Base-by-base conservation (phyloP, 2,329 filamentous ascomycete species). In the Epichloe elymi region DNA sequence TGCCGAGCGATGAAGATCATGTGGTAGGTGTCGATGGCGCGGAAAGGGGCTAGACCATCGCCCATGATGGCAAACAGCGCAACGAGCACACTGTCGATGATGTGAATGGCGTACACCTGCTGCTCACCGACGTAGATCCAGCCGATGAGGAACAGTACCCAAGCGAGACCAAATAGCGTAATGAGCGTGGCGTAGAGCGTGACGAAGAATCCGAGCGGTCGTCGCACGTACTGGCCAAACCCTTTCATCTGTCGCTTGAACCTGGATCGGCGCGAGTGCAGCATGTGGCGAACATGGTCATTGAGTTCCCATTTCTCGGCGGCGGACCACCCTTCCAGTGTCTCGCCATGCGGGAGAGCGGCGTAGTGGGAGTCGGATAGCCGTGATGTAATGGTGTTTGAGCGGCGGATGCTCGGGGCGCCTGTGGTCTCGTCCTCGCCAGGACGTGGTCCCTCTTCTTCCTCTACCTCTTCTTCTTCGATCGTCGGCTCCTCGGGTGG, bases 91-190 rank as follows among this genome's bases (percentile, higher is more conserved):
- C 83, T 82, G 66, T 87, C 83, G 56, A 87, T 85, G 46, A 86
- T 67, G 54, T 86, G 80, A 58, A 86, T 79, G 38, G 78, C 65
- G 55, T 86, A 91, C 3, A 79, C 69, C 63, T 91, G 85, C 58
- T 75, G 74, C 33, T 80, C 78, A 19, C 85, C 86, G 19, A 91
- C 83, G 56, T 88, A 89, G 62, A 93, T 87, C 88, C 88, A 94
- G 46, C 83, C 86, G 63, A 95, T 95, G 50, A 94, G 71, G 67
- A 91, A 93, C n/a, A 94, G 75, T 1, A 95, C 88, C 88, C 88
- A 95, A 0, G 86, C 86, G 12, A 91, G 73, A 60, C 88, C 88
- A 59, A 94, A 95, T 0, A 90, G 72, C 0, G 88, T 93, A 58
- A 95, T 90, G 19, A 91, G 73, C 1, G 78, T 82, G 8, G 87